Base-by-base conservation (phyloP, 2,329 filamentous ascomycete species). In the Pyricularia grisea region DNA sequence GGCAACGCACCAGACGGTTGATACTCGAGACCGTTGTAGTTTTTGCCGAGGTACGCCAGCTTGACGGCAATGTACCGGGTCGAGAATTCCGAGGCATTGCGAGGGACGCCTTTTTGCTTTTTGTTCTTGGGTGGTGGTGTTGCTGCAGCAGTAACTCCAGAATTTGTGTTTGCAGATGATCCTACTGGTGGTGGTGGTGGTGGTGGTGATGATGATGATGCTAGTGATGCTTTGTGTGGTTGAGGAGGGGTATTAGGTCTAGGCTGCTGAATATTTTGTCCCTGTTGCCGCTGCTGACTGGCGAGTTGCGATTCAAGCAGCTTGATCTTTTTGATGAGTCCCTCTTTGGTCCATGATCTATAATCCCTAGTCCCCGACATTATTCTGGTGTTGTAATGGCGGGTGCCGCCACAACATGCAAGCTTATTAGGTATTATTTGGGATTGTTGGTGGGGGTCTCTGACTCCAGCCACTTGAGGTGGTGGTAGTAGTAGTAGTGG, bases 11-110 rank as follows among this genome's bases (percentile, higher is more conserved):
- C 90, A 73, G 88, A 88, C 70, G 86, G 85, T 75, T 94, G 90
- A 78, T 94, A 92, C 81, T 99, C 95, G 77, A 93, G 96, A 0
- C 95, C 95, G 78, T 95, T 94, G 79, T 98, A 99, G 69, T 88
- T 87, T 77, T 92, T 92, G 65, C 95, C 95, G 50, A 98, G 81
- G 77, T 99, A 99, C 58, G 95, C 94, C 71, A 99, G 89, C 78
- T 97, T 98, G 70, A 99, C 82, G 9, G 94, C 95, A 72, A 99
- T 91, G 71, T 90, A 88, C 65, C 95, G 88, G 1, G 93, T 96
- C 50, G 87, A 86, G 78, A 97, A 97, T 76, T 88, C 91, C 17
- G 88, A 88, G 0, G 92, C 88, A 76, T 98, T 92, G 5, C 28
- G 75, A 20, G 20, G 75, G 97, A 90, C 67, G 82, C 82, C 71